Percentiles rank a stretch among this genome's conserved stretches.
Conservation (phyloP, 768 basidiomycete species). For the Pholiota molesta region DNA sequence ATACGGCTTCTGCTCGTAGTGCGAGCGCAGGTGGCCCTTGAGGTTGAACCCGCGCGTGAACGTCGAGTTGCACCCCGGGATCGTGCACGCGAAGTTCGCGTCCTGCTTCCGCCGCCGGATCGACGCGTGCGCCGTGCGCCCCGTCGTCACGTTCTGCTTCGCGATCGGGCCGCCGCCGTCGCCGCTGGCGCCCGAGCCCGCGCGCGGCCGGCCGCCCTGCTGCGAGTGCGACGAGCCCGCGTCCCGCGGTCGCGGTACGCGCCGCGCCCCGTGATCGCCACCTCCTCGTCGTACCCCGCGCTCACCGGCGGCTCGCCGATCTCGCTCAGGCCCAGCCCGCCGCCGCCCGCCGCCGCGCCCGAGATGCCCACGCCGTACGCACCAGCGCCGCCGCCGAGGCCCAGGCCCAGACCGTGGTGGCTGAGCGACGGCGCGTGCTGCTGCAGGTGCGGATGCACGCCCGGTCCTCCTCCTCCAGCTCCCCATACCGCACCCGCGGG, state of each 20-base stretch:
- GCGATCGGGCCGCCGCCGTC: constrained; percentile 31
- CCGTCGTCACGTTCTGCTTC: constrained; percentile 89
- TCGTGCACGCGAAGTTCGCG: constrained; percentile 82
- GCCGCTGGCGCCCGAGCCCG: not conserved
- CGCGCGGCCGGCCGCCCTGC: constrained; percentile 10
- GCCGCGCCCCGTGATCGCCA: constrained; percentile 28
- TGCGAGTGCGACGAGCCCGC: constrained; percentile 18
- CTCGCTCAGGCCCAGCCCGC: constrained; percentile 16
- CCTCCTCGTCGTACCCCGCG: constrained; percentile 32
- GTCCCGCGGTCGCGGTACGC: constrained; percentile 18
- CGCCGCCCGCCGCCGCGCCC: constrained; percentile 8
- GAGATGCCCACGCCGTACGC: constrained; percentile 16
- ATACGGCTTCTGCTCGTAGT: constrained; percentile 95
- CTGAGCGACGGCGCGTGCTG: not conserved
- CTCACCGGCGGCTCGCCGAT: constrained; percentile 29
- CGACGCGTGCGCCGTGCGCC: constrained; percentile 86
- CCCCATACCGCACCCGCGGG: constrained; percentile 54
- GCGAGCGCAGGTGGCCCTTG: constrained; percentile 94
- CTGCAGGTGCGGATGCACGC: not conserved
- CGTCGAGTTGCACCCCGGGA: constrained; percentile 83
- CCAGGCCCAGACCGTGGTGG: constrained; percentile 9
- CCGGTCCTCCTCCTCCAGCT: constrained; percentile 41
- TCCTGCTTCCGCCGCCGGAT: constrained; percentile 86
- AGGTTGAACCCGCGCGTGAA: constrained; percentile 94
- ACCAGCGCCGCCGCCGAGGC: constrained; percentile 8